Evolutionary conservation across 495 filamentous ascomycete genomes (phyloP).

Genomic region (Aspergillus diversus): DNA sequence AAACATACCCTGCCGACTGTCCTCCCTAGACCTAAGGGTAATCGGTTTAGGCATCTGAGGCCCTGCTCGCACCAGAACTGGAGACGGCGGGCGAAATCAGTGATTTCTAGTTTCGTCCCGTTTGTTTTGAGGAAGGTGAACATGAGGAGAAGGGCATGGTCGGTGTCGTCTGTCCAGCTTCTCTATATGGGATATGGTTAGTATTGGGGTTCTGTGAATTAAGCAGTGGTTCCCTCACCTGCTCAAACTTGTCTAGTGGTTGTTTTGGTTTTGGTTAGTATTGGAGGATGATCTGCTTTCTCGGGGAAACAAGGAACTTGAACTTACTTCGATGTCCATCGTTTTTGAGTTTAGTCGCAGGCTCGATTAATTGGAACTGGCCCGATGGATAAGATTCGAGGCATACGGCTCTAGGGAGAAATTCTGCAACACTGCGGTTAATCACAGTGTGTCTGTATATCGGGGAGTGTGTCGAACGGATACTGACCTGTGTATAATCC

Average conservation of each 20-base stretch:
- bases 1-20: neutral
- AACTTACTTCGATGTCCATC: constrained; percentile 4
- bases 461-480: neutral
- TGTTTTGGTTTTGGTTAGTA: neutral
- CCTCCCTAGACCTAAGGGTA: neutral
- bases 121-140: neutral
- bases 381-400: neutral
- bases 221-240: neutral
- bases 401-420: neutral
- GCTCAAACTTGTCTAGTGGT: neutral
- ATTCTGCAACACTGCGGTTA: constrained; percentile 3
- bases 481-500: constrained; percentile 7
- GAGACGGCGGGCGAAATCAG: constrained; percentile 1
- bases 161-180: constrained; percentile 10
- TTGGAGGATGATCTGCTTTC: neutral
- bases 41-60: neutral
- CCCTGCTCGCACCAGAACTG: constrained; percentile 13
- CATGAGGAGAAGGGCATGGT: constrained; percentile 6
- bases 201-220: neutral
- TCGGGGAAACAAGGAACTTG: neutral
- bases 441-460: neutral
- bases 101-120: neutral
- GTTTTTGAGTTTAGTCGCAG: neutral
- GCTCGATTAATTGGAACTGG: neutral
- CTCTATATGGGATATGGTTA: neutral